Evolutionary conservation across 2,329 filamentous ascomycete species (phyloP).

Genomic region (Penicillium digitatum): DNA sequence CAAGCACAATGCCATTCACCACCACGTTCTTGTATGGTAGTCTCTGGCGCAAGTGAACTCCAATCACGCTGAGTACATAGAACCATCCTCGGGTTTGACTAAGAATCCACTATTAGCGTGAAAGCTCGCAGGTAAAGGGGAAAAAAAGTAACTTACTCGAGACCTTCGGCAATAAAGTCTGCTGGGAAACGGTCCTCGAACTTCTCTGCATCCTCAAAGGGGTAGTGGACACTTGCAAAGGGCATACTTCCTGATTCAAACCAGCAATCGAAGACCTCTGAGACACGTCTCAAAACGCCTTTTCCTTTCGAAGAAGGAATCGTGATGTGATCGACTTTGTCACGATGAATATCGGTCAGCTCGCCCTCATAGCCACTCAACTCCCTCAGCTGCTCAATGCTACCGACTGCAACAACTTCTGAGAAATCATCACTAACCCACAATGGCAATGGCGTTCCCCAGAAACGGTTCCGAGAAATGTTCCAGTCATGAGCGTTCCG

Average conservation of each 20-base stretch:
- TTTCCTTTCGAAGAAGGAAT: slow-evolving; percentile 88
- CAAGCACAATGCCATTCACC: slow-evolving; percentile 91
- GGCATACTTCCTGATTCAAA: slow-evolving; percentile 97
- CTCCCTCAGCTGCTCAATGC: slow-evolving; percentile 75
- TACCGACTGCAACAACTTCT: slow-evolving; percentile 82
- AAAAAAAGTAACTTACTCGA: neutral
- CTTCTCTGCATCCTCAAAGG: slow-evolving; percentile 79
- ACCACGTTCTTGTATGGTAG: slow-evolving; percentile 93
- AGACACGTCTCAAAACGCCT: slow-evolving; percentile 71
- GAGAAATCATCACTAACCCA: slow-evolving; percentile 89
- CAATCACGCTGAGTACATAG: slow-evolving; percentile 84
- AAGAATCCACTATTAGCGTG: slow-evolving; percentile 37
- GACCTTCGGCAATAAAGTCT: slow-evolving; percentile 88
- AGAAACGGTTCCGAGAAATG: slow-evolving; percentile 87
- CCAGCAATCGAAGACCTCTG: slow-evolving; percentile 96
- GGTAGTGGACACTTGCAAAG: slow-evolving; percentile 85
- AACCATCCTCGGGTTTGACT: slow-evolving; percentile 95
- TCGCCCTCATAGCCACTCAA: slow-evolving; percentile 83
- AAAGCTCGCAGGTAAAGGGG: no score
- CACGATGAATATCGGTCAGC: slow-evolving; percentile 80
- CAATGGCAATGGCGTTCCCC: slow-evolving; percentile 87
- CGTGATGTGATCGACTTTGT: slow-evolving; percentile 90
- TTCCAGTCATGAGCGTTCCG: slow-evolving; percentile 91
- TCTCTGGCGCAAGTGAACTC: slow-evolving; percentile 78
- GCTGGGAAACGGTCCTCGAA: slow-evolving; percentile 81